Conservation (phyloP, 805 yeast species). For the Pichia scutulata region DNA sequence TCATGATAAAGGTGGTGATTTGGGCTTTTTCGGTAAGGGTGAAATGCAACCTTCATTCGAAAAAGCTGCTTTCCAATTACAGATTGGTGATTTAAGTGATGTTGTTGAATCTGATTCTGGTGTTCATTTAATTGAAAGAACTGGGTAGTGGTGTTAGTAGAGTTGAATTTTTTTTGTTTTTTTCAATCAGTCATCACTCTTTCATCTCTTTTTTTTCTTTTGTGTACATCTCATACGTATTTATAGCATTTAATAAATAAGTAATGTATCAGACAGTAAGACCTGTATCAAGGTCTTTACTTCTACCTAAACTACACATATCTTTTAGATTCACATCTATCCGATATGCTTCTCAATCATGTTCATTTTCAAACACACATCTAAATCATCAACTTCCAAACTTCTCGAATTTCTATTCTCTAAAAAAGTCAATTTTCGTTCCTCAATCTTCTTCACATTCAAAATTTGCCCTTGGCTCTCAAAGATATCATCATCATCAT, state of each 20-base stretch:
- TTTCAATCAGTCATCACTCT: background rate
- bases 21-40: constrained; percentile 82
- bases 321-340: background rate
- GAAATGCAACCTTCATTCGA: constrained; percentile 96
- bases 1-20: constrained; percentile 82
- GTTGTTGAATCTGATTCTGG: constrained; percentile 89
- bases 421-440: background rate
- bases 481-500: background rate
- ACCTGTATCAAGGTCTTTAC: background rate
- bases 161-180: background rate
- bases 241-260: background rate
- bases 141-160: constrained; percentile 38
- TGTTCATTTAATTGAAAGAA: constrained; percentile 79
- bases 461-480: background rate
- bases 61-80: constrained; percentile 71
- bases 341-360: background rate
- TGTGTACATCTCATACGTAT: too few relatives aligned
- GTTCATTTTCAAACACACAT: background rate
- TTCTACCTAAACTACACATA: background rate
- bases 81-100: constrained; percentile 76
- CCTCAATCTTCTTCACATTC: too few relatives aligned
- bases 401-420: background rate
- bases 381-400: background rate
- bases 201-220: background rate
- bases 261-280: background rate